Percentiles rank a stretch among this genome's conserved stretches.
phyloP scores from a whole-genome alignment of 169 alveolate species.

The Cyclospora cayetanensis region DNA sequence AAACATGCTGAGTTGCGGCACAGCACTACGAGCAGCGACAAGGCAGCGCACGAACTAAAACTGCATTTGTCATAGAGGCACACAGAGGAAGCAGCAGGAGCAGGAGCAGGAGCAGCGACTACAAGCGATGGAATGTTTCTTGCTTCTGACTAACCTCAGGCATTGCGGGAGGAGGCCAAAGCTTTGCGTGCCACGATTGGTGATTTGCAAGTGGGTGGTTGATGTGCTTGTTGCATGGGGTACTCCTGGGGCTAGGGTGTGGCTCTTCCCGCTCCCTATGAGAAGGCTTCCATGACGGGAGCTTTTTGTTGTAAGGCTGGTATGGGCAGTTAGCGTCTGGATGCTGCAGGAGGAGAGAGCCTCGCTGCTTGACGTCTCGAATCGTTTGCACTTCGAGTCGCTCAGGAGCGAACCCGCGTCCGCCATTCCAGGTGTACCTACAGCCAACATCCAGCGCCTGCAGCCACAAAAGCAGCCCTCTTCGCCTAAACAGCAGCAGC shows the following conservation, averaged over 20 bases:
- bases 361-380: conserved; percentile 16
- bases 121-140: neutral
- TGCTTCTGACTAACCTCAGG: neutral
- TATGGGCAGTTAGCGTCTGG: neutral
- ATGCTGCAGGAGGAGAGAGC: conserved; percentile 39
- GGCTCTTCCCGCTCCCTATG: neutral
- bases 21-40: too few relatives aligned
- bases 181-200: neutral
- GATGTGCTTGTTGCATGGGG: neutral
- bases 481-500: neutral
- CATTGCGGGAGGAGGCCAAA: neutral
- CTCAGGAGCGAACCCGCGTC: neutral
- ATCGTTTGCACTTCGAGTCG: neutral
- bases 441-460: too few relatives aligned
- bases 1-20: too few relatives aligned
- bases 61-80: too few relatives aligned
- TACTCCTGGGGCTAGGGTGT: neutral
- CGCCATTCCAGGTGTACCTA: neutral
- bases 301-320: neutral
- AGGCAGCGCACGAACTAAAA: too few relatives aligned
- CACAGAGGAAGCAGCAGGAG: neutral
- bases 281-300: neutral
- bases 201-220: neutral
- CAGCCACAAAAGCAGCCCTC: too few relatives aligned
- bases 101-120: neutral